Base-by-base conservation (phyloP, 176 grass and related monocot species). In the Aegilops sharonensis region DNA sequence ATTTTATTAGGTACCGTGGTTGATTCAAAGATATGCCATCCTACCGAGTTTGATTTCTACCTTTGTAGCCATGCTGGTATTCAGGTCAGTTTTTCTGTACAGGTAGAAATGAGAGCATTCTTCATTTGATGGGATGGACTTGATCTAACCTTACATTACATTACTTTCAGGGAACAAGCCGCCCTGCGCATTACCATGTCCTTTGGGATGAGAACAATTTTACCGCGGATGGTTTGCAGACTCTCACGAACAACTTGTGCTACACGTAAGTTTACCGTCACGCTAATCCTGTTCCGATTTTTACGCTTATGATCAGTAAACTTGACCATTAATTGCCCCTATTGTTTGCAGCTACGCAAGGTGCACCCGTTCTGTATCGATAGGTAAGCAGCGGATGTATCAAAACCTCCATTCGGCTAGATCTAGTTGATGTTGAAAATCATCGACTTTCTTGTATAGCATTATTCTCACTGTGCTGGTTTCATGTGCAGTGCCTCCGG, bases 1-100 rank as follows among this genome's bases (percentile, higher is more conserved):
- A 59, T 85, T 66, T 72, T 76, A 95, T 72, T 76, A 95, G 94
- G 91, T 27, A 95, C 89, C 0, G 87, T 95, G 1, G 91, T 95
- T 72, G 91, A 93, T 89, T 89, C 91, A 13, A 91, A 91, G 74
- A 95, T 95, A 29, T 95, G 94, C 35, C 94, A 95, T 93, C 94
- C 91, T n/a, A 95, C 87, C 5, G 94, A 95, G 27, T 95, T 95
- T 34, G 94, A 95, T 87, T 95, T 95, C 72, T 95, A 91, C 66
- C 84, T 95, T 52, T 91, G 91, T 75, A 95, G 94, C 70, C 91
- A 95, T 88, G 89, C 89, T 43, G 94, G 94, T 57, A 95, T 93
- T 72, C 81, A 95, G 89, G 94, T 93, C 36, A 47, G 74, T 68
- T 59, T 72, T 40, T 65, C 32, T 87, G 9, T 56, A 80, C 30